phyloP scores from a whole-genome alignment of 257 asterid genomes.

The Vinca minor region DNA sequence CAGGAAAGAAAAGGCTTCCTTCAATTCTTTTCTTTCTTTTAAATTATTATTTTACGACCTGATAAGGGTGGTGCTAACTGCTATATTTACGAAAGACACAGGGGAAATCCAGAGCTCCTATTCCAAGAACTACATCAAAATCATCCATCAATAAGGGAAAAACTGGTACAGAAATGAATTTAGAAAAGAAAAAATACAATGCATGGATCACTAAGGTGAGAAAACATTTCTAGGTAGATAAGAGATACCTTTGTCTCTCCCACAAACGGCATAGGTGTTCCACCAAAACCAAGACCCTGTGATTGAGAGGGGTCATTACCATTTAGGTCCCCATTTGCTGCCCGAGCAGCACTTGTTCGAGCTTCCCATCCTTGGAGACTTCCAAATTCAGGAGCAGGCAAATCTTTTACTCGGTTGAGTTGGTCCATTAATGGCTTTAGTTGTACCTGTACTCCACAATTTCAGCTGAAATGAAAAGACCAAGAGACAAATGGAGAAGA shows the following conservation, averaged over 20 bases:
- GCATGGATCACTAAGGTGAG: no score
- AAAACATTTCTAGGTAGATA: background rate
- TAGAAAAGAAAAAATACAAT: background rate
- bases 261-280: constrained; percentile 86
- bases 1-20: no score
- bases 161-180: no score
- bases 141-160: no score
- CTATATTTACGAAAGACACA: no score
- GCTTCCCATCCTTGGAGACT: constrained; percentile 88
- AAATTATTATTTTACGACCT: no score
- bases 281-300: constrained; percentile 50
- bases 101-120: no score
- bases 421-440: constrained; percentile 78
- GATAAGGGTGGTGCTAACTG: no score
- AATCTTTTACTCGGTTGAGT: constrained; percentile 81
- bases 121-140: no score
- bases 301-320: constrained; percentile 51
- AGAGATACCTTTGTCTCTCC: constrained; percentile 79
- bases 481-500: background rate
- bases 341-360: constrained; percentile 58
- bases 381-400: constrained; percentile 79
- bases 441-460: constrained; percentile 43
- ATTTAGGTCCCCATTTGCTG: constrained; percentile 60
- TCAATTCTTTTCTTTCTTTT: no score
- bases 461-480: background rate